phyloP scores from a whole-genome alignment of 2,329 filamentous ascomycete species.

The Pseudocercospora vitis region DNA sequence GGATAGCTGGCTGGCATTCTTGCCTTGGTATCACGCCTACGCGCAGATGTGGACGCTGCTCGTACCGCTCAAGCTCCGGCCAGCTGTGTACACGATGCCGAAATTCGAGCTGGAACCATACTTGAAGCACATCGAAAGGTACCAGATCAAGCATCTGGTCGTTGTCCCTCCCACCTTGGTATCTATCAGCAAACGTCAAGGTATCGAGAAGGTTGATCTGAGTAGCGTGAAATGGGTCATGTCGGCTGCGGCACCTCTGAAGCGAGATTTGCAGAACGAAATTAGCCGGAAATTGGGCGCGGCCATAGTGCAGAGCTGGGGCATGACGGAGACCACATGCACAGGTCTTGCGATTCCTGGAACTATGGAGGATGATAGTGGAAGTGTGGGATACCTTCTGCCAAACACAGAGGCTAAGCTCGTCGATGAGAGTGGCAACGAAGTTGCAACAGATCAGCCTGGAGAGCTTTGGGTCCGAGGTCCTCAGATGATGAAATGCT shows the following conservation, averaged over 20 bases:
- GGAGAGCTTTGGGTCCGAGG: constrained; percentile 74
- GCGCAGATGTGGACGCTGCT: constrained; percentile 55
- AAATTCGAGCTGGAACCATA: constrained; percentile 65
- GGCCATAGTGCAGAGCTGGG: constrained; percentile 44
- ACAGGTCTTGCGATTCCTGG: constrained; percentile 64
- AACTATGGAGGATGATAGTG: constrained; percentile 39
- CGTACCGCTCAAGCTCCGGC: constrained; percentile 46
- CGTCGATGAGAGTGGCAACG: constrained; percentile 43
- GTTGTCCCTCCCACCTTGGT: constrained; percentile 76
- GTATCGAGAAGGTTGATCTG: constrained; percentile 61
- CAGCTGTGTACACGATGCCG: constrained; percentile 69
- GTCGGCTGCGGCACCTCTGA: constrained; percentile 20
- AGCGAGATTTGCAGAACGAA: constrained; percentile 16
- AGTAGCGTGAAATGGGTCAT: constrained; percentile 19
- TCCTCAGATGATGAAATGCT: constrained; percentile 74
- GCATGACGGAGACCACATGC: constrained; percentile 82
- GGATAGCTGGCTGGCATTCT: constrained; percentile 60
- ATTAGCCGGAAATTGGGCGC: constrained; percentile 12
- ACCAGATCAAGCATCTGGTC: constrained; percentile 64
- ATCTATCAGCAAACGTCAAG: constrained; percentile 69
- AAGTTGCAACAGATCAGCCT: constrained; percentile 48
- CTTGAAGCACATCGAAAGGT: constrained; percentile 63
- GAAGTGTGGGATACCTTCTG: constrained; percentile 48
- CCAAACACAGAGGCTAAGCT: constrained; percentile 43
- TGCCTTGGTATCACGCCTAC: constrained; percentile 66